Base-by-base conservation (phyloP, 2,329 filamentous ascomycete genomes). In the Fusarium multiceps region DNA sequence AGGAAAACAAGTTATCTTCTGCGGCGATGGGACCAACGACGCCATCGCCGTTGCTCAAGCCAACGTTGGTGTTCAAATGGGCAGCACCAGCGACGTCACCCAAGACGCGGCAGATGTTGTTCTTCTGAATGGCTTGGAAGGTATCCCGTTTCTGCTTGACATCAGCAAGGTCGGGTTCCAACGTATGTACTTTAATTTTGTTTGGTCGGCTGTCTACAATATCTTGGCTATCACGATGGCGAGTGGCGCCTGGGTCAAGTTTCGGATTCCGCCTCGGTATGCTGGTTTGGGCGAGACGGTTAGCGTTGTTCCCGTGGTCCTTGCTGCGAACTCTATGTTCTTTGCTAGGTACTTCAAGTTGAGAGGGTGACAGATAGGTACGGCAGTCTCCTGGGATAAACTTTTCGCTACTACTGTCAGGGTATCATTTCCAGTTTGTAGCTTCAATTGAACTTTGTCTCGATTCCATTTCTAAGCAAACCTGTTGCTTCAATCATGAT, bases 201-300 rank as follows among this genome's bases (percentile, higher is more conserved):
- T 63, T 2, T 63, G 60, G 60, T 63, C 60, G 7, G 60, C 58
- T 7, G 48, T 63, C 1, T 63, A 63, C 2, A 63, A 63, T 5
- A 2, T 63, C 1, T 7, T 63, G 5, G 60, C 60, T 1, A 63
- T 63, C 6, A 63, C 58, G 0, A 63, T 63, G 60, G 60, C 60
- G 3, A 63, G 60, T 2, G 60, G 60, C 2, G 60, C 60, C 10
- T 63, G 60, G 58, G 60, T 63, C 13, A 28, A 63, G 42, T 63
- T 63, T 12, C 14, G 60, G 0, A 63, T 63, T 23, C 58, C 58
- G 0, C 60, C 60, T 4, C 20, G 60, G 2, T 63, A 56, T 40
- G 60, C 60, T 27, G 60, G 60, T 0, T 21, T 63, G 11, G 60
- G 60, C 14, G 60, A 63, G 23, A 63, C 63, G 60, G 58, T 63